Evolutionary conservation across 768 basidiomycete species (phyloP), one percentile per base, ranked within the genome.

Genomic region (Sporobolomyces phaffii): DNA sequence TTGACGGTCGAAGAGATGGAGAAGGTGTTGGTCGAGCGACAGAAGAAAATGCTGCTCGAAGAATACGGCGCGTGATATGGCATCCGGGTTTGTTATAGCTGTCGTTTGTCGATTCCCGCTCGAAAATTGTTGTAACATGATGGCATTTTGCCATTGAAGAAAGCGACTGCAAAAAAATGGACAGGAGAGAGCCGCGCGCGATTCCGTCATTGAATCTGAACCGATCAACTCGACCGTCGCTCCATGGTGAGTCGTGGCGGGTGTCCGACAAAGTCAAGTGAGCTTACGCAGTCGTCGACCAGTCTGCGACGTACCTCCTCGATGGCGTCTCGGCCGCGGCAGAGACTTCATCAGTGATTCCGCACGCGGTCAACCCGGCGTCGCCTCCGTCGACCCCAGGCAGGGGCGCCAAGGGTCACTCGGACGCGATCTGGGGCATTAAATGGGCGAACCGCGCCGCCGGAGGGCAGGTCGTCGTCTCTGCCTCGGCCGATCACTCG

Each of bases 1-100:
- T 41, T 72, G 33, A 56, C 31, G 5, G 38, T 56, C 18, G 60
- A 65, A 34, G 64, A 72, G 64, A 65, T 72, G 52, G 71, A 72
- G 45, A 60, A 60, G 64, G 57, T 38, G 45, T 49, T 72, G 26
- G 71, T 72, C 17, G 51, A 47, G 41, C 18, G 60, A 51, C 71
- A 72, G 49, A 72, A 72, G 53, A 36, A 45, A 15, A 52, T 64
- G 22, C 22, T 72, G 45, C 45, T 72, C 33, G 67, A 57, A 11
- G 67, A 72, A 57, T 72, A 69, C 29, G 67, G 56, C 1, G 64
- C 48, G 18, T 51, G 36, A 50, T 14, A 24, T 50, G n/a, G 48
- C 28, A 38, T 40, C 24, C 36, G 36, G 33, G 18, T 10, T 40
- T 34, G 5, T 34, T 52, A 22, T 38, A 18, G 2, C 34, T 40